Evolutionary conservation across 2,329 filamentous ascomycete genomes (phyloP), one percentile per base, ranked within the genome.

Genomic region (Tolypocladium inflatum): DNA sequence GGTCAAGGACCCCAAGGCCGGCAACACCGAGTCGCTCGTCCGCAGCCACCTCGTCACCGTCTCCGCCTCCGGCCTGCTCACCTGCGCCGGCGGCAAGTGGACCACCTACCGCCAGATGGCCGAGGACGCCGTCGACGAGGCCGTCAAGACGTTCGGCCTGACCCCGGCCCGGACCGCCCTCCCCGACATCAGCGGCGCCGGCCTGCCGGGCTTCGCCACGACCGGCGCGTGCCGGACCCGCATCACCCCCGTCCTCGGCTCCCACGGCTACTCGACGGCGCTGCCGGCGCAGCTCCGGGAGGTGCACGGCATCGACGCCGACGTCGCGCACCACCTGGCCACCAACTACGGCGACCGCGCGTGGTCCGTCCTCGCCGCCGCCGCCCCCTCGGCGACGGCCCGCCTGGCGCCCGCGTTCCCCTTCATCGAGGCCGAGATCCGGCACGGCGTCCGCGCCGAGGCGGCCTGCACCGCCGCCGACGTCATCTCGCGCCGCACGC

Each of bases 81-180:
- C 89, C 55, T 91, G 89, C 71, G 88, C 89, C 39, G 89, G 89
- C 65, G 89, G 89, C 61, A 94, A 93, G 75, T 93, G 89, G 89
- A 94, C 89, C 7, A 94, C 89, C 13, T 94, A 93, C 75, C 87
- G 89, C 57, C 88, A 92, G 70, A 94, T 94, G 90, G 87, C 90
- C 56, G 88, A 94, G 71, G 89, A 93, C 66, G 88, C 88, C 54
- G 89, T 94, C 61, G 89, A 93, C 68, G 86, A 90, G 67, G 89
- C 89, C 35, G 80, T 92, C 73, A 76, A 80, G 61, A 77, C 81
- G 55, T 91, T 90, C 70, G 70, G 76, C 43, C 79, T 92, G 35
- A 72, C 76, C 55, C 75, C 87, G 6, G 71, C 72, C 10, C 72
- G 79, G 30, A 67, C 86, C 17, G 59, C 74, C 23, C 73, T 84